Base-by-base conservation (phyloP, 192 early-diverging fungal genomes). In the Gamsiella multidivaricata region DNA sequence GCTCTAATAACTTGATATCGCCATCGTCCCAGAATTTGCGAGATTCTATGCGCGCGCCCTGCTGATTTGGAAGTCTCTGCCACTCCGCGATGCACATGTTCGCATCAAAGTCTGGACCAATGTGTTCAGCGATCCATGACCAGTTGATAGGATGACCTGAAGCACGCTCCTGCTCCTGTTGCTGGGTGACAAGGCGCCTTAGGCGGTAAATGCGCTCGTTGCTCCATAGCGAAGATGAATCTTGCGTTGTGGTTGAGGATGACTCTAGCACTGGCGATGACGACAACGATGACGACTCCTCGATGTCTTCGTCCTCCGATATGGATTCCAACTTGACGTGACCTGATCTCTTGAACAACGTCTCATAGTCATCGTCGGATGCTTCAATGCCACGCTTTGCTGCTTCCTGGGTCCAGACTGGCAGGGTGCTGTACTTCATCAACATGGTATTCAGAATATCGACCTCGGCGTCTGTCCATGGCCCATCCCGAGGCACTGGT, bases 51-150 rank as follows among this genome's bases (percentile, higher is more conserved):
- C 36, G 15, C 3, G 18, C 7, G 25, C 20, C 62, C 7, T 26
- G 20, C 17, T 23, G 2, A 11, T 54, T 51, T 17, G 63, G 63
- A 0, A 68, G 18, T 0, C 25, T 26, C 29, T 78, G 65, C 74
- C 74, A 78, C n/a, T 34, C 17, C 15, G 65, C 29, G 41, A 69
- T 63, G 22, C 74, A 78, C 60, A 69, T 78, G 39, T 41, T 50
- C 11, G 47, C 52, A 31, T 68, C 54, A 23, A 69, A 47, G 1
- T 57, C 65, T 22, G 74, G 65, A 12, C 65, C 74, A 42, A 78
- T 78, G 26, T 78, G 74, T 3, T 78, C 66, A 10, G 74, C 74
- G 22, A 78, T 61, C 74, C 74, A 78, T 17, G n/a, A 2, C 74
- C 74, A 78, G 41, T 78, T 61, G 28, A 78, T 42, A 0, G 65